These are phyloP conservation scores for Syzygium malaccense DNA, from an alignment of 441 rosid genomes.

Conservation along the genomic window DNA sequence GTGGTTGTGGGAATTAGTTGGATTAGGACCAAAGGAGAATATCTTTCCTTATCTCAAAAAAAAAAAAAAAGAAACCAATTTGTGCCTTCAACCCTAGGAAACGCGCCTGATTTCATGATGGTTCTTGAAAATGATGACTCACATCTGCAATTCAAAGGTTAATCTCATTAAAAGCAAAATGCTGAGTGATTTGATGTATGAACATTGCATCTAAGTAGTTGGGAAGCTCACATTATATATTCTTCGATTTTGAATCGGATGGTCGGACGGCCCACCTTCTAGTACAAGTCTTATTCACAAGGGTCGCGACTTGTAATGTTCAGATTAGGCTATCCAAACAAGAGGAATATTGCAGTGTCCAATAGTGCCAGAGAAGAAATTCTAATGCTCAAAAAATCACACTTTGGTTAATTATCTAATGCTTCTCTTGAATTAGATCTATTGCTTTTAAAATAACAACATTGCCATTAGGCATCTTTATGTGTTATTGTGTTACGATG, in stretches of 20 bases:
- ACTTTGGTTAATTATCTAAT: background rate
- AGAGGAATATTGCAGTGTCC: background rate
- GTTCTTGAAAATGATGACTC: constrained; percentile 38
- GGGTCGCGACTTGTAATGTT: background rate
- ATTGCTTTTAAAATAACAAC: background rate
- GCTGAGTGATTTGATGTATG: background rate
- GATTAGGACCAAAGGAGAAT: constrained; percentile 39
- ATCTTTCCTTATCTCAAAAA: background rate
- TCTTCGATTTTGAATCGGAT: background rate
- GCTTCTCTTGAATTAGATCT: background rate
- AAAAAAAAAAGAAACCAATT: constrained; percentile 7
- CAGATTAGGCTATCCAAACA: background rate
- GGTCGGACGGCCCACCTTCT: background rate
- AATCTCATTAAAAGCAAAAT: background rate
- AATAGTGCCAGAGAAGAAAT: background rate
- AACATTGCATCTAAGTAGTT: background rate
- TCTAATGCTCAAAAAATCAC: background rate
- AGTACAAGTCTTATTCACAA: background rate
- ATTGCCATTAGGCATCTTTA: background rate
- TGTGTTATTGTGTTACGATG: background rate
- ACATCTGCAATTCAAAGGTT: background rate
- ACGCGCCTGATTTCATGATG: constrained; percentile 28
- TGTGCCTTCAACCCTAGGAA: constrained; percentile 26
- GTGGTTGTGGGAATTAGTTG: constrained; percentile 20
- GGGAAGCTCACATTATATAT: background rate